Evolutionary conservation across 306 rosid species (phyloP).

Genomic region (Mimosa bimucronata): DNA sequence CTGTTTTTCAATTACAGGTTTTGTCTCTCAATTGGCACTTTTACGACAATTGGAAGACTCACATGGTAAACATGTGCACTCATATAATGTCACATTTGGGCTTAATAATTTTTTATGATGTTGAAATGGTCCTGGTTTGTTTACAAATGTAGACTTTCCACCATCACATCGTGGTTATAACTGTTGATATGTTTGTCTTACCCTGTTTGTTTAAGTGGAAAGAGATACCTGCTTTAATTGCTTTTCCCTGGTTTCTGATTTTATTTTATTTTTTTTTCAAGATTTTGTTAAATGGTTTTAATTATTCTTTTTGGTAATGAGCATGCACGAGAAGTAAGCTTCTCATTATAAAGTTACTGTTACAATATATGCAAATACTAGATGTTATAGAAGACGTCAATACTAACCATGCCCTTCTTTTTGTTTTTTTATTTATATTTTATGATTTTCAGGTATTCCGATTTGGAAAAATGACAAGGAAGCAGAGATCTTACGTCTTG

Average conservation of each 20-base stretch:
- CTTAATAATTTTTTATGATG: background rate
- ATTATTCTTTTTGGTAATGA: background rate
- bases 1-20: constrained; percentile 32
- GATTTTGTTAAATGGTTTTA: background rate
- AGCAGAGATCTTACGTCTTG: constrained; percentile 73
- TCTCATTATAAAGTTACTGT: no score
- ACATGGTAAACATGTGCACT: background rate
- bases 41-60: background rate
- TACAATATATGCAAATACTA: no score
- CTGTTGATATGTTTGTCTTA: background rate
- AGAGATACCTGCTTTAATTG: no score
- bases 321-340: background rate
- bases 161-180: background rate
- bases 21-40: background rate
- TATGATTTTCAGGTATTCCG: constrained; percentile 63
- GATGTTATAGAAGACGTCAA: background rate
- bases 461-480: constrained; percentile 78
- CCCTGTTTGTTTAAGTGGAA: background rate
- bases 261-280: background rate
- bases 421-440: constrained; percentile 7
- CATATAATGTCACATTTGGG: background rate
- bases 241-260: no score
- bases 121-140: background rate
- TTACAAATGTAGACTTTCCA: background rate
- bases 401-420: background rate